These are phyloP conservation scores for Pseudogymnoascus sp. DNA, from an alignment of 2,329 filamentous ascomycete species.

Conservation along the genomic window DNA sequence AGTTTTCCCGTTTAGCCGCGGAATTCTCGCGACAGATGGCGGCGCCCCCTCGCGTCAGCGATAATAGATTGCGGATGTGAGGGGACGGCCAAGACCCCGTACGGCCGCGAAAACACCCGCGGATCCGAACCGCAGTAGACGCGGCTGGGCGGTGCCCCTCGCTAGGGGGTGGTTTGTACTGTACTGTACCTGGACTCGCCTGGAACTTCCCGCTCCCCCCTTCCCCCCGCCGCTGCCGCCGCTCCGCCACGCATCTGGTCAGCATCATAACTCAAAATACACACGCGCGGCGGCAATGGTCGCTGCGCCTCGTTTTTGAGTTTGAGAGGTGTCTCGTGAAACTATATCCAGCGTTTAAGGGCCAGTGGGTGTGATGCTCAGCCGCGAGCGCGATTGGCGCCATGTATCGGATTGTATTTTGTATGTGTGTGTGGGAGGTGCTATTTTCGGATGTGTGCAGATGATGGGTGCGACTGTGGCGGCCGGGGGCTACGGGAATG, in stretches of 20 bases:
- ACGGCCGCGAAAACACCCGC: neutral
- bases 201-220: neutral
- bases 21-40: neutral
- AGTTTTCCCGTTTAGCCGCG: slow-evolving; percentile 1
- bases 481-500: neutral
- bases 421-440: neutral
- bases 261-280: slow-evolving; percentile 2
- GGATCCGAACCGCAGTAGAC: neutral
- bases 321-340: neutral
- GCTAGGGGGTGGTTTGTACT: neutral
- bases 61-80: neutral
- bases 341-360: neutral
- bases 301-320: neutral
- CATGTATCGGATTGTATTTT: neutral
- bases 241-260: neutral
- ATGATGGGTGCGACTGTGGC: neutral
- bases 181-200: neutral
- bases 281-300: neutral
- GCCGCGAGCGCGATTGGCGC: neutral
- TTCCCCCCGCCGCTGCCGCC: neutral
- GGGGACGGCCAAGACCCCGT: neutral
- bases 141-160: neutral
- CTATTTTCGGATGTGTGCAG: neutral
- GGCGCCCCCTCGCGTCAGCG: neutral
- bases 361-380: neutral